These are phyloP conservation scores for Cenchrus fungigraminus DNA, from an alignment of 176 grass and related monocot species.

Conservation along the genomic window DNA sequence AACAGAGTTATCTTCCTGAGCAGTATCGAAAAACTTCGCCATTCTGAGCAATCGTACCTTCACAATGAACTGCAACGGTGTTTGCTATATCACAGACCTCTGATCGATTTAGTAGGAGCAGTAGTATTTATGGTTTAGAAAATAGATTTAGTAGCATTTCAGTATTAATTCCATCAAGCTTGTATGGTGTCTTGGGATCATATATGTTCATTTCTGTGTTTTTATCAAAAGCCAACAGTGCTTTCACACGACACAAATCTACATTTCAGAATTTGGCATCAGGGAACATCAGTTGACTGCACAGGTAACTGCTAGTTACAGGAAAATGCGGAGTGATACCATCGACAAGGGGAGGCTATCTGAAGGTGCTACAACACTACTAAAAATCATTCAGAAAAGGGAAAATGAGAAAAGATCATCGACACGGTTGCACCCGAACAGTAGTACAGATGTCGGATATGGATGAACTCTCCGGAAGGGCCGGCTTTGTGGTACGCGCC, in stretches of 20 bases:
- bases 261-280: neutral
- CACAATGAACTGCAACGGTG: constrained; percentile 61
- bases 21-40: neutral
- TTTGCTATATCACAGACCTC: neutral
- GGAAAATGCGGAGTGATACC: constrained; percentile 44
- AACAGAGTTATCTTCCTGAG: too few species aligned
- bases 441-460: constrained; percentile 30
- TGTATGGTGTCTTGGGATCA: too few species aligned
- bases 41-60: constrained; percentile 67
- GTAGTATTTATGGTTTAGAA: too few species aligned
- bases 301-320: neutral
- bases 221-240: neutral
- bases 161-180: neutral
- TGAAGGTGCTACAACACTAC: constrained; percentile 53
- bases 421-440: neutral
- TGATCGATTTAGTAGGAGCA: too few species aligned
- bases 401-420: too few species aligned
- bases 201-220: neutral
- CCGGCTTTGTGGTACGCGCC: constrained; percentile 10
- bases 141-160: neutral
- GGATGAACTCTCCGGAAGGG: constrained; percentile 24
- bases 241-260: neutral
- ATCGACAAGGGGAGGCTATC: constrained; percentile 64
- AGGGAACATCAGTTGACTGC: neutral
- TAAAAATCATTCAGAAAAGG: too few species aligned